phyloP scores from a whole-genome alignment of 2,329 filamentous ascomycete species.

The Xylariaceae sp. region DNA sequence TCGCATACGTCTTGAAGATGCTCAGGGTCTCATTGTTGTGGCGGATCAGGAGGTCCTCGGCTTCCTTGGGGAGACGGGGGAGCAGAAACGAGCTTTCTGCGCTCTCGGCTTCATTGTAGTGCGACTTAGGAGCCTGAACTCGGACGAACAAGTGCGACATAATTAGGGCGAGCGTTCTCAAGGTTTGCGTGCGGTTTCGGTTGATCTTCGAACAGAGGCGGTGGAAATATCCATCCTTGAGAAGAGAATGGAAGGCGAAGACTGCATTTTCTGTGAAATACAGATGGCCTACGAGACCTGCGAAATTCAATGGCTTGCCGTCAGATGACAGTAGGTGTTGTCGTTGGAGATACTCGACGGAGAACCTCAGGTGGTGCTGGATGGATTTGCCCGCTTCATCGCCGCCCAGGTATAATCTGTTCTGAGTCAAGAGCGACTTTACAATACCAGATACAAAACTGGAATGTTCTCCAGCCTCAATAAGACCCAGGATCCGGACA shows the following conservation, averaged over 20 bases:
- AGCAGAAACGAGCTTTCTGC: conserved; percentile 61
- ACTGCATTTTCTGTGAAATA: conserved; percentile 73
- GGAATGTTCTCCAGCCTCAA: conserved; percentile 62
- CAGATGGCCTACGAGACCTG: conserved; percentile 64
- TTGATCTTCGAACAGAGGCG: conserved; percentile 11
- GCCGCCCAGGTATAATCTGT: conserved; percentile 66
- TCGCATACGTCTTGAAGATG: conserved; percentile 65
- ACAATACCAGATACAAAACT: conserved; percentile 59
- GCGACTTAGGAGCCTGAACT: conserved; percentile 28
- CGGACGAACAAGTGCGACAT: conserved; percentile 69
- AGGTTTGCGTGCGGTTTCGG: conserved; percentile 16
- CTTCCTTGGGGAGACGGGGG: conserved; percentile 56
- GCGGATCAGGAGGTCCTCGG: conserved; percentile 50
- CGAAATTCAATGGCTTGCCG: conserved; percentile 68
- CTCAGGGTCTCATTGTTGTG: conserved; percentile 64
- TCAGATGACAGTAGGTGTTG: conserved; percentile 59
- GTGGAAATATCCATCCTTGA: conserved; percentile 46
- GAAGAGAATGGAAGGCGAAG: conserved; percentile 71
- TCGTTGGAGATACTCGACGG: conserved; percentile 71
- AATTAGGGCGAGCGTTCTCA: conserved; percentile 58
- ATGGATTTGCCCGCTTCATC: conserved; percentile 64
- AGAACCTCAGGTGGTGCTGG: conserved; percentile 73
- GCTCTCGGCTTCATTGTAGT: conserved; percentile 36
- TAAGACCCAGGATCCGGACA: conserved; percentile 61
- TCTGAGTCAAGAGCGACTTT: conserved; percentile 65